Evolutionary conservation across 1,139 yeast species (phyloP), one percentile per base, ranked within the genome.

Genomic region (Pichia sp.): DNA sequence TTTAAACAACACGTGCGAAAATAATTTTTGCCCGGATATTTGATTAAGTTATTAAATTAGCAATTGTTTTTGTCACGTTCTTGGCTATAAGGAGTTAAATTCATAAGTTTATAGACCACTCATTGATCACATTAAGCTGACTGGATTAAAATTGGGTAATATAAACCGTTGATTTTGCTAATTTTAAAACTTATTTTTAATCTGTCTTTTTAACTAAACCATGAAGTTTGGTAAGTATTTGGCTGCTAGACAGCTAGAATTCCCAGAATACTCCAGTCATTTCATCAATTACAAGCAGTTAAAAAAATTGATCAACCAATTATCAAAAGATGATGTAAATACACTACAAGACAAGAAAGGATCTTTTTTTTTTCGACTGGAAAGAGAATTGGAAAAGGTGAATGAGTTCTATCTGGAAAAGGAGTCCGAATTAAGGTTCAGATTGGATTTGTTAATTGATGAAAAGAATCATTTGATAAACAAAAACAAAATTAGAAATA

Each of bases 211-310:
- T 11, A 31, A 31, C 8, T 4, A 31, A 28, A 9, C 4, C 6
- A 60, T 59, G 98, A 92, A 92, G 73, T 92, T 87, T 65, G 98
- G 97, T 46, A 92, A 92, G 66, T 85, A 88, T 62, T 73, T 92
- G 62, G 97, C 95, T 52, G 85, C 95, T 39, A 78, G 97, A 64
- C 96, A 87, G 67, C 73, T 92, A 55, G 97, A 92, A 64, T 72
- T 92, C 47, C 97, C 97, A 8, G 97, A 92, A 63, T 92, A 92
- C 64, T 80, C 95, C 40, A 90, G 92, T 41, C 85, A 86, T 62
- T 92, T 92, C 67, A 90, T 92, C 62, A 90, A 92, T 66, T 92
- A 92, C 65, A 92, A 92, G 68, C 94, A 94, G 4, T 68, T 92
- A 49, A 92, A 92, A 64, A 86, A 85, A 62, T 68, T 84, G 49